Base-by-base conservation (phyloP, 169 alveolate species). In the Besnoitia besnoiti region DNA sequence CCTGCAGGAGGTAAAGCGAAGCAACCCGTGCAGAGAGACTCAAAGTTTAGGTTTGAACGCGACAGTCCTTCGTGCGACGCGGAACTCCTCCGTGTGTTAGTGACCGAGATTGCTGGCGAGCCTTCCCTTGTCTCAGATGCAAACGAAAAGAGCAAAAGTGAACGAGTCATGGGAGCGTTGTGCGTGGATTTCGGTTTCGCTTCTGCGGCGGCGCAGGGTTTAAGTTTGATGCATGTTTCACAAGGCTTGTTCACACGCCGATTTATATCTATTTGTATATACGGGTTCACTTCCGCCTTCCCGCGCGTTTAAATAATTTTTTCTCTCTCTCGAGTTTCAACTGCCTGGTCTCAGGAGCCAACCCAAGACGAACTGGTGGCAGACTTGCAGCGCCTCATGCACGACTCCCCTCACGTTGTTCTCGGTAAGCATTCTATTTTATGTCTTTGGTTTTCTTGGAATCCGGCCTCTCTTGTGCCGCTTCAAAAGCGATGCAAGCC, bases 381-480 rank as follows among this genome's bases (percentile, higher is more conserved):
- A 21, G 87, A 77, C 16, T 27, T 77, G 49, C 61, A 7, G 40
- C 40, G 40, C 0, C 87, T 77, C 35, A 77, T 77, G 87, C 49
- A 39, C 37, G 61, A 77, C 40, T 42, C 49, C 0, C 87, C 87
- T 2, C 87, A 77, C 21, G 87, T 77, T 14, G 59, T 77, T 39
- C 87, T 77, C 40, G 87, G 87, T 77, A 37, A 77, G 87, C 0
- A n/a, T n/a, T n/a, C n/a, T n/a, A n/a, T n/a, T n/a, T n/a, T n/a
- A n/a, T n/a, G n/a, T n/a, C n/a, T n/a, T n/a, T n/a, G n/a, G n/a
- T n/a, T n/a, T 30, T 10, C 33, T 67, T 14, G 42, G 40, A 10
- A 12, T 12, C 80, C 40, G 8, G 37, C 24, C 24, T 33, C 24
- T 67, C 40, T n/a, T 14, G 37, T 67, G 33, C 40, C 80, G 44